These are phyloP conservation scores for Cladobotryum mycophilum DNA, from an alignment of 2,329 filamentous ascomycete species.

Conservation along the genomic window DNA sequence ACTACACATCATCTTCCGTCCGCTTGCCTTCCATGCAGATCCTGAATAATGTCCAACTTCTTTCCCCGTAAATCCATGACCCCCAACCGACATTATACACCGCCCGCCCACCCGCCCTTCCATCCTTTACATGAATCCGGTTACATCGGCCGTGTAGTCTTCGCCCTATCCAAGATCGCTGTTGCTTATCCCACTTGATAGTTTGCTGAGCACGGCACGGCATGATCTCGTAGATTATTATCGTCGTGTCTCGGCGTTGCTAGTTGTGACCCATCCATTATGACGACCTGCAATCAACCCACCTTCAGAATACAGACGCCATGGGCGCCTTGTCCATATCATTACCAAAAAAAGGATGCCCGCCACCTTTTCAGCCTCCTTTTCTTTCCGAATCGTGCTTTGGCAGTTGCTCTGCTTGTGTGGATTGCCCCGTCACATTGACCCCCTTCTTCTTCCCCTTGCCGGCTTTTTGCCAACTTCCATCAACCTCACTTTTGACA, in stretches of 20 bases:
- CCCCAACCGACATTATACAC: neutral
- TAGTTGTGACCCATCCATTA: neutral
- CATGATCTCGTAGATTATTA: neutral
- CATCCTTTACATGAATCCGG: neutral
- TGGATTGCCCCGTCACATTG: slow-evolving; percentile 27
- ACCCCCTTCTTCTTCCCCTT: slow-evolving; percentile 43
- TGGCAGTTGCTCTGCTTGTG: slow-evolving; percentile 47
- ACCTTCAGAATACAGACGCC: neutral
- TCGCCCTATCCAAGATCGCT: slow-evolving; percentile 10
- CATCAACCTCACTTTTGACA: slow-evolving; percentile 49
- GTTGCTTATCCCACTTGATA: neutral
- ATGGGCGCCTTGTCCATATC: neutral
- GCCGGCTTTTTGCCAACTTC: slow-evolving; percentile 53
- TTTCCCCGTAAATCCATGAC: neutral
- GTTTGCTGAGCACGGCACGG: neutral
- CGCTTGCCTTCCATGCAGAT: neutral
- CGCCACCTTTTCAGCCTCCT: slow-evolving; percentile 43
- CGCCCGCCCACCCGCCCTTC: neutral
- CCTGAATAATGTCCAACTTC: slow-evolving; percentile 13
- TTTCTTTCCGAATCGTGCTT: slow-evolving; percentile 57
- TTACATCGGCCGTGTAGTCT: neutral
- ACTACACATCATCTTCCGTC: neutral
- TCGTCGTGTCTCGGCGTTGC: neutral
- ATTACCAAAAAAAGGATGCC: neutral
- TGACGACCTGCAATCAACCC: neutral